Conservation (phyloP, 306 rosid species). For the Quillaja saponaria region DNA sequence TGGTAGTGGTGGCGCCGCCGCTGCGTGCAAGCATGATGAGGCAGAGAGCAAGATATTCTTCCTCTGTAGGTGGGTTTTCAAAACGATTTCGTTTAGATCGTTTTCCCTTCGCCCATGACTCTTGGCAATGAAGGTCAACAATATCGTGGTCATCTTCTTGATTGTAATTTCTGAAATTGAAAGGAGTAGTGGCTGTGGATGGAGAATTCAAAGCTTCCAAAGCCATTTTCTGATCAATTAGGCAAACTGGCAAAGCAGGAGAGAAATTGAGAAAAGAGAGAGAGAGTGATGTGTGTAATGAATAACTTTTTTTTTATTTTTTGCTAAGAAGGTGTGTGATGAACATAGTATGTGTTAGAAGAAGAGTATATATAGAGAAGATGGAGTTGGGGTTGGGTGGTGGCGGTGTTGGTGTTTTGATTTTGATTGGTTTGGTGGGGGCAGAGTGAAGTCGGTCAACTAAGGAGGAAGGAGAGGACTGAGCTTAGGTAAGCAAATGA, state of each 20-base stretch:
- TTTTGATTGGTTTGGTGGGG: conserved; percentile 33
- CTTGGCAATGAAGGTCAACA: conserved; percentile 34
- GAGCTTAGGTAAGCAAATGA: conserved; percentile 5
- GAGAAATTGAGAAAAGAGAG: neutral
- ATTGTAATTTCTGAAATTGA: conserved; percentile 1
- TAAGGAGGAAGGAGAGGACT: conserved; percentile 17
- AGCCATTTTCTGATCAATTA: conserved; percentile 47
- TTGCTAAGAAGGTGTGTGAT: neutral
- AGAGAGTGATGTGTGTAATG: too few relatives aligned
- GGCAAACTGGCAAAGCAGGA: neutral
- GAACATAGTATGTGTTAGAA: neutral
- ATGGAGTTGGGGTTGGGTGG: neutral
- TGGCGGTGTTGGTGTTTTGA: neutral
- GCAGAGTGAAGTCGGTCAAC: conserved; percentile 82
- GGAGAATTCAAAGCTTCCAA: conserved; percentile 78
- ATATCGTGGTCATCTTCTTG: conserved; percentile 26
- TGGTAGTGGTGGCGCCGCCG: conserved; percentile 20
- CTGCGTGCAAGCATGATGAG: conserved; percentile 93
- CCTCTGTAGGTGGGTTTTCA: conserved; percentile 53
- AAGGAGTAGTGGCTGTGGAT: conserved; percentile 36
- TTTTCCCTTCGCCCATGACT: conserved; percentile 71
- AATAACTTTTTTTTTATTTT: too few relatives aligned
- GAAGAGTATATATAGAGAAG: neutral
- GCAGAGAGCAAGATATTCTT: conserved; percentile 92
- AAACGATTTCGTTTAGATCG: conserved; percentile 64